Evolutionary conservation across 495 filamentous ascomycete species (phyloP), one percentile per base, ranked within the genome.

Genomic region (Podospora comata): DNA sequence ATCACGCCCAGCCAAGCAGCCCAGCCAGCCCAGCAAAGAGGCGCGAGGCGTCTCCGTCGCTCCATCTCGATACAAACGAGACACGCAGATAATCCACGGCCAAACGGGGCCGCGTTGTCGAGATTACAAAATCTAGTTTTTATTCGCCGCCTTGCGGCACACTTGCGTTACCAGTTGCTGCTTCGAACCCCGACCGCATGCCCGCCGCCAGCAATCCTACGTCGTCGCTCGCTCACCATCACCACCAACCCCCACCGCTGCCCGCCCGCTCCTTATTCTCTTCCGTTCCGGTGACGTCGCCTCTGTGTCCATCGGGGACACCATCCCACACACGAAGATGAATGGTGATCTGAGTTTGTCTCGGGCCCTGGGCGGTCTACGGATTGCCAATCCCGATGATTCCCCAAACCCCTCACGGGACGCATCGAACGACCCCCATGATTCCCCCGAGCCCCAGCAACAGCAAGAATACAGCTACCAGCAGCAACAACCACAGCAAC

Each of bases 381-480:
- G 95, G 72, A 98, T 98, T 75, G 96, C 96, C 69, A 99, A 99
- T 78, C 95, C 96, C 56, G 94, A 97, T 83, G 88, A 95, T 78
- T 88, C 90, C 34, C 83, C 90, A 55, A 80, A 83, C 69, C 78
- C 80, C 56, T 80, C 87, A n/a, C 80, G 80, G 68, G 82, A 86
- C 65, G 60, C 68, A 23, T 75, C 72, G 61, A 69, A 74, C 62
- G 74, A 79, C 57, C 60, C 73, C 53, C 74, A 77, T 63, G 66
- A 73, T 60, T 57, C 71, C 26, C 57, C 60, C 15, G 60, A 68
- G 60, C 67, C 60, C 67, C 63, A 62, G 53, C 48, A 62, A 39
- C 48, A 23, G 23, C 6, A 30, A 20, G 27, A 59, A 30, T 55
- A 26, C 55, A 15, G 30, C 13, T 20, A 57, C 30, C 48, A 26